Evolutionary conservation across 73 alveolate species (phyloP).

Genomic region (Tetrahymena elliotti): DNA sequence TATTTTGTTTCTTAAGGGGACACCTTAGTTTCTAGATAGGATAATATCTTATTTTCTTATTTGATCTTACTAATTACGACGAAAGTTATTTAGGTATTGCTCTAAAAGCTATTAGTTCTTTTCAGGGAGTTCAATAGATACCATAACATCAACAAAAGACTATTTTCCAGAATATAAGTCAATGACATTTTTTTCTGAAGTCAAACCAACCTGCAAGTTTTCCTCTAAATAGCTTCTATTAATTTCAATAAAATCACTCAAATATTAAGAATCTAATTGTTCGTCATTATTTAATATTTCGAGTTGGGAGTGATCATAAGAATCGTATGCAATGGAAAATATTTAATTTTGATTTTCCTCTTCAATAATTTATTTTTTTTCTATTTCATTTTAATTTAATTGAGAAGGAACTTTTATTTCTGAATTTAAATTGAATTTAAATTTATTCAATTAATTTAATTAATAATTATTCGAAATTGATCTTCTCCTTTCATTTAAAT

Average conservation of each 20-base stretch:
- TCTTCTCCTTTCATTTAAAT: background rate
- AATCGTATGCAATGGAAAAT: background rate
- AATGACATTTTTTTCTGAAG: background rate
- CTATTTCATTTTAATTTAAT: background rate
- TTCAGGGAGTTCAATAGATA: background rate
- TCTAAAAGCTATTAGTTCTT: background rate
- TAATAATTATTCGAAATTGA: background rate
- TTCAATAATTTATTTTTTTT: background rate
- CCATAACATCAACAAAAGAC: background rate
- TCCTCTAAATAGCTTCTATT: background rate
- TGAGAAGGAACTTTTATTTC: background rate
- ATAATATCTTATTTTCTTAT: background rate
- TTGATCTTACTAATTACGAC: background rate
- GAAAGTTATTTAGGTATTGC: background rate
- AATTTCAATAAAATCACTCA: background rate
- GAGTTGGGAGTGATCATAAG: background rate
- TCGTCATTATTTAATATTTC: background rate
- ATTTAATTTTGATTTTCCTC: background rate
- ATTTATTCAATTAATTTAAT: background rate
- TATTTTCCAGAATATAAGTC: background rate
- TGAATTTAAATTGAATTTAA: background rate
- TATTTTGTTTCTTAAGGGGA: background rate
- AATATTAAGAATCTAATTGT: background rate
- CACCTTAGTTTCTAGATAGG: background rate
- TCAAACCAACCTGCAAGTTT: background rate